Conservation (phyloP, 2,329 filamentous ascomycete genomes). For the Neofusicoccum umdonicola region DNA sequence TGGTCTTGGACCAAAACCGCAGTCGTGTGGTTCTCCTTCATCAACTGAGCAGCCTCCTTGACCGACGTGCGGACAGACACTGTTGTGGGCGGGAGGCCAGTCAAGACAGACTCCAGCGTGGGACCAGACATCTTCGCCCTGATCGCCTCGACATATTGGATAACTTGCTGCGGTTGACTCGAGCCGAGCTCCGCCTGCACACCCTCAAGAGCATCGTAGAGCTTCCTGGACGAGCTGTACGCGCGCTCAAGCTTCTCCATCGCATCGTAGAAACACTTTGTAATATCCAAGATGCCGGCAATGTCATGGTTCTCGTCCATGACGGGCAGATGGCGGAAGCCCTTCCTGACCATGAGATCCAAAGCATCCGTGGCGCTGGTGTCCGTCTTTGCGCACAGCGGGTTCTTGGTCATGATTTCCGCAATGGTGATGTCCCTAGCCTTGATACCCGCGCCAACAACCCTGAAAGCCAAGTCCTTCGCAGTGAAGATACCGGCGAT, state of each 20-base stretch:
- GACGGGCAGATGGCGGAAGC: conserved; percentile 93
- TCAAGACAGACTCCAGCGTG: conserved; percentile 90
- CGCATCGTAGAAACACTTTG: conserved; percentile 99
- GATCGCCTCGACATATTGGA: conserved; percentile 96
- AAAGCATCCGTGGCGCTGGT: conserved; percentile 97
- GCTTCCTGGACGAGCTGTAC: conserved; percentile 94
- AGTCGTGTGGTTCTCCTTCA: conserved; percentile 99
- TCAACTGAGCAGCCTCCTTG: conserved; percentile 88
- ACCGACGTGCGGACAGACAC: conserved; percentile 95
- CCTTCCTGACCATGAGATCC: conserved; percentile 97
- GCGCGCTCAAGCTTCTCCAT: conserved; percentile 99
- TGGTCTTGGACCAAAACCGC: conserved; percentile 95
- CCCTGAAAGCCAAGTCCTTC: conserved; percentile 95
- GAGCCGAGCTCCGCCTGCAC: conserved; percentile 95
- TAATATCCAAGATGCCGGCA: conserved; percentile 95
- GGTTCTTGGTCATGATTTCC: conserved; percentile 99
- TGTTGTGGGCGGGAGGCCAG: conserved; percentile 86
- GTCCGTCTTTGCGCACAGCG: conserved; percentile 92
- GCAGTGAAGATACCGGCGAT: conserved; percentile 99
- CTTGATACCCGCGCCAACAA: conserved; percentile 87
- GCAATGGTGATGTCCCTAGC: conserved; percentile 87
- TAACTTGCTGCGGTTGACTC: conserved; percentile 96
- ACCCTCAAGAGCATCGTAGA: conserved; percentile 96
- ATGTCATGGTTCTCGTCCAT: conserved; percentile 99
- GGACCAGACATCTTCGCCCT: conserved; percentile 96